Evolutionary conservation across 1,139 yeast species (phyloP), one percentile per base, ranked within the genome.

Genomic region (Kodamaea anthophila): DNA sequence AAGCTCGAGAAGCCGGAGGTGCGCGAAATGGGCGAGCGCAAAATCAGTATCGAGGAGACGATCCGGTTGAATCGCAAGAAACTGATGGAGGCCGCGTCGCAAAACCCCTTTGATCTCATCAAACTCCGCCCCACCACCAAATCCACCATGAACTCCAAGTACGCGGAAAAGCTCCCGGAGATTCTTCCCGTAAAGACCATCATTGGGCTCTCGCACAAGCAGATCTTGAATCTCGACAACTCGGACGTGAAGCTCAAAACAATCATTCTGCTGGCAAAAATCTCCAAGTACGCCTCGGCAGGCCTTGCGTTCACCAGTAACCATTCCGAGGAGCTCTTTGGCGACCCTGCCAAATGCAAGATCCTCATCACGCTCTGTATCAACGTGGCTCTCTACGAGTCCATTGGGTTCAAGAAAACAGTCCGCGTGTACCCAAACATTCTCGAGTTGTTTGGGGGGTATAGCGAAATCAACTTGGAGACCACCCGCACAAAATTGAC

Each of bases 211-310:
- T 53, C 61, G 3, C 61, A 60, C 35, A 46, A 51, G 28, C 70
- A 65, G 35, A 58, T 65, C 15, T 46, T 58, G 32, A 51, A 50
- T 23, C 49, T 61, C 21, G 57, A 53, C 18, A 39, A 49, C 15
- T 46, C 55, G 5, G 71, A 65, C 45, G 68, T 65, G 25, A 64
- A 64, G 39, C 43, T 63, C 30, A 65, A 64, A 36, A 58, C 64
- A 18, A 58, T 65, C 23, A 46, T 57, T 15, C 47, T 57, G 8
- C 51, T 60, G 25, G 48, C 60, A 6, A 47, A 51, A 19, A 49
- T 53, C 25, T 53, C 60, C n/a, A 59, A 59, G 35, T 53, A 52
- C 36, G 55, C 61, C 18, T 43, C 50, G 5, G 51, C 56, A 23
- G 52, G 49, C 12, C 44, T 59, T 26, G 43, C 46, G 9, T 63